Evolutionary conservation across 371 early-diverging fungal species (phyloP).

Genomic region (Syncephalastrum monosporum): DNA sequence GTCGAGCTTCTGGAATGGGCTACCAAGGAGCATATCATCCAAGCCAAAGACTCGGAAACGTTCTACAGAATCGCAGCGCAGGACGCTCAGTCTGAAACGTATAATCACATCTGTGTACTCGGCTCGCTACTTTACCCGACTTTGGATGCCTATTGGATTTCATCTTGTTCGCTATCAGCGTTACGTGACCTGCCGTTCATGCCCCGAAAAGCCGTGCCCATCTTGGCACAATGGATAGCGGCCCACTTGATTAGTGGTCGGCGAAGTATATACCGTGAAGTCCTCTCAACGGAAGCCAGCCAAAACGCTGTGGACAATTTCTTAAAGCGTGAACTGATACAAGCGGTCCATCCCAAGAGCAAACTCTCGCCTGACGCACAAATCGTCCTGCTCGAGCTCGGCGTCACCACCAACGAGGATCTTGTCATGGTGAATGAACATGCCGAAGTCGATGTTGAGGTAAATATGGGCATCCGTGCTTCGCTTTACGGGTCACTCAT

Average conservation of each 20-base stretch:
- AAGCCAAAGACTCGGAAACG: slow-evolving; percentile 13
- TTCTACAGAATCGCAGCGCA: slow-evolving; percentile 25
- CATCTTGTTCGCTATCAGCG: slow-evolving; percentile 50
- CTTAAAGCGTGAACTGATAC: slow-evolving; percentile 43
- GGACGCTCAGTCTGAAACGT: slow-evolving; percentile 27
- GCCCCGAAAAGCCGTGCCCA: slow-evolving; percentile 51
- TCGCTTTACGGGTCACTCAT: background rate
- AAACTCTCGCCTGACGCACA: slow-evolving; percentile 51
- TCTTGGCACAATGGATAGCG: slow-evolving; percentile 53
- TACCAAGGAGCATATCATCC: slow-evolving; percentile 20
- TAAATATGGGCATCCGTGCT: background rate
- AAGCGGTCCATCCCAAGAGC: slow-evolving; percentile 45
- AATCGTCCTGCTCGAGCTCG: slow-evolving; percentile 42
- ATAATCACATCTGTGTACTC: slow-evolving; percentile 39
- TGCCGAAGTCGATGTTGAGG: slow-evolving; percentile 16
- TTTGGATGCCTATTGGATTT: slow-evolving; percentile 53
- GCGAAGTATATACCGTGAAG: slow-evolving; percentile 50
- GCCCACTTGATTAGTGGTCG: slow-evolving; percentile 51
- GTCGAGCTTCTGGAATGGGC: slow-evolving; percentile 26
- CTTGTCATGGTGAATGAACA: slow-evolving; percentile 38
- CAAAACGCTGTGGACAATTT: slow-evolving; percentile 51
- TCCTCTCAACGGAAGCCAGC: slow-evolving; percentile 47
- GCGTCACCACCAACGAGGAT: slow-evolving; percentile 46
- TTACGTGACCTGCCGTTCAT: slow-evolving; percentile 48
- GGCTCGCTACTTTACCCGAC: slow-evolving; percentile 51